phyloP scores from a whole-genome alignment of 176 grass and related monocot species.

The Typha latifolia region DNA sequence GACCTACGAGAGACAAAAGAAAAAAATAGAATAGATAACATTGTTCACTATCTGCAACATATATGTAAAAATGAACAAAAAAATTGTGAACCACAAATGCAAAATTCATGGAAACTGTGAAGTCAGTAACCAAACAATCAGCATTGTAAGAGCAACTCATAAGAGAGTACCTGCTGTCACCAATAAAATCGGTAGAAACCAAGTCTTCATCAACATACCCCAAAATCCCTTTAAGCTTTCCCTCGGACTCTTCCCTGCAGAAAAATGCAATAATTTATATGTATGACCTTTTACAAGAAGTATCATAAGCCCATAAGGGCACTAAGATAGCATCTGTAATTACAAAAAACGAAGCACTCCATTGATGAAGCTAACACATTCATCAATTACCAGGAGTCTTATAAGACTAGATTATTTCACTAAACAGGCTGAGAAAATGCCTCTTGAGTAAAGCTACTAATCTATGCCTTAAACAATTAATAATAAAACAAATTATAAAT shows the following conservation, averaged over 20 bases:
- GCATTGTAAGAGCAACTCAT: background rate
- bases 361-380: too few species aligned
- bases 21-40: background rate
- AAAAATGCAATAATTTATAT: background rate
- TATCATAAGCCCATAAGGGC: background rate
- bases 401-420: too few species aligned
- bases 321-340: too few species aligned
- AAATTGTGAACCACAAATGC: background rate
- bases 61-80: background rate
- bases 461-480: too few species aligned
- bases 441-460: too few species aligned
- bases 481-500: too few species aligned
- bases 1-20: constrained; percentile 27
- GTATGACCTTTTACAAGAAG: background rate
- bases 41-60: background rate
- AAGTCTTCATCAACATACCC: constrained; percentile 79
- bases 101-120: background rate
- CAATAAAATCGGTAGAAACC: constrained; percentile 63
- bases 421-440: too few species aligned
- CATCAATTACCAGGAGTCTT: too few species aligned
- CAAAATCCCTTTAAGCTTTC: constrained; percentile 69
- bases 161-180: constrained; percentile 54
- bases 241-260: constrained; percentile 59
- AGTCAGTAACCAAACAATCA: background rate
- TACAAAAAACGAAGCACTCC: too few species aligned